A percentile compares a stretch with the other conserved stretches of the same genome.
phyloP scores from a whole-genome alignment of 2,329 filamentous ascomycete species.

The Calonectria naviculata region DNA sequence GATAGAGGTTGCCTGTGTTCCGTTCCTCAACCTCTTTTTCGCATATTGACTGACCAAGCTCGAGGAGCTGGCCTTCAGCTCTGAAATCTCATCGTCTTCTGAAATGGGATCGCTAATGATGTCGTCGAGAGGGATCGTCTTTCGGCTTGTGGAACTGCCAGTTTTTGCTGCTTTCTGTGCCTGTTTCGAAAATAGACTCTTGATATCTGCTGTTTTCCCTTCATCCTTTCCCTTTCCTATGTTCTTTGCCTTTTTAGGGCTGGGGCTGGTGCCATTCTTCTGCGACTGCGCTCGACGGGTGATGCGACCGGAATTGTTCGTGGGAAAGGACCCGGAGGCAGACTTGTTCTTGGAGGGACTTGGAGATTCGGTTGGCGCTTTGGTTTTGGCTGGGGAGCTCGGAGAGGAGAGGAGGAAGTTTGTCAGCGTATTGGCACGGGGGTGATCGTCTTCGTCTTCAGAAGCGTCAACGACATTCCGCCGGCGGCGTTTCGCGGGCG shows the following conservation, averaged over 20 bases:
- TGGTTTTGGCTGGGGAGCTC: conserved; percentile 49
- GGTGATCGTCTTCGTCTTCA: conserved; percentile 61
- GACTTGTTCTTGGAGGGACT: conserved; percentile 52
- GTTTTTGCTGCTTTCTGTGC: conserved; percentile 59
- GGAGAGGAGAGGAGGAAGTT: conserved; percentile 67
- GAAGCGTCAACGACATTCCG: conserved; percentile 64
- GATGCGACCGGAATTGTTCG: conserved; percentile 32
- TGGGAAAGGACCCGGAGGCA: conserved; percentile 32
- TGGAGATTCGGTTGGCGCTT: conserved; percentile 50
- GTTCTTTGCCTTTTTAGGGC: conserved; percentile 53
- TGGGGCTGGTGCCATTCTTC: conserved; percentile 46
- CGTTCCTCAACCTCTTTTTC: conserved; percentile 61
- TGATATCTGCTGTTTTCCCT: conserved; percentile 66
- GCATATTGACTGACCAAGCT: conserved; percentile 69
- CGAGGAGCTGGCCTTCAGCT: conserved; percentile 59
- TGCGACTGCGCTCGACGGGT: conserved; percentile 40
- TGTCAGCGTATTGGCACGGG: conserved; percentile 58
- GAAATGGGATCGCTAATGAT: conserved; percentile 68
- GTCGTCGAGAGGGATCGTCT: conserved; percentile 54
- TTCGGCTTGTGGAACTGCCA: conserved; percentile 43
- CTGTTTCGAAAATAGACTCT: conserved; percentile 71
- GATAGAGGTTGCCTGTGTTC: conserved; percentile 34
- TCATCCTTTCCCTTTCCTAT: conserved; percentile 58
- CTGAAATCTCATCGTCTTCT: conserved; percentile 68
- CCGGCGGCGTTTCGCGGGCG: conserved; percentile 69